Evolutionary conservation across 805 yeast species (phyloP), one percentile per base, ranked within the genome.

Genomic region (Candida adriatica): DNA sequence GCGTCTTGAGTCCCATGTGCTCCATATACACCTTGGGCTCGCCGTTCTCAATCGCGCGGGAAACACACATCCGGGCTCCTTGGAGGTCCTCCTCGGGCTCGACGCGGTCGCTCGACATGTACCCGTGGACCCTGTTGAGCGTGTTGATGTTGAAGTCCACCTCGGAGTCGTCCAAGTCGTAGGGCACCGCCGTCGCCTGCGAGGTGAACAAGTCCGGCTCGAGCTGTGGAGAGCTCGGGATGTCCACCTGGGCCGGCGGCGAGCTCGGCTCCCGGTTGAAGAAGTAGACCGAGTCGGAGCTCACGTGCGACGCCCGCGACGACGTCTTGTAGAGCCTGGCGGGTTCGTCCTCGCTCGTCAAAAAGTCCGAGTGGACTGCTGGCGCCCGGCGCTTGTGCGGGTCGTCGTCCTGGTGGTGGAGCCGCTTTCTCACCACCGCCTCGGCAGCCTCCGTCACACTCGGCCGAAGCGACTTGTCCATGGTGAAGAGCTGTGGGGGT

Each of bases 41-140:
- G 6, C 64, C 62, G 26, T 68, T 62, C 39, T 73, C 80, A 38
- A 76, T 71, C 3, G 70, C 57, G 4, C 55, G 49, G 9, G 66
- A 53, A 11, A 75, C 63, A 4, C 61, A 49, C 4, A 59, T 58
- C 13, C 68, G 43, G 0, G 76, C 76, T 5, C 25, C 28, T 8
- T 35, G 30, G 2, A 22, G 36, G 17, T 26, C 14, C 13, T 43
- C 49, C 19, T 44, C 49, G 3, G 45, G 48, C 2, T 29, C 26
- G 5, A 41, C 18, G 10, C 24, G 31, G 34, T 50, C 55, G 16
- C 47, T 40, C 5, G 48, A 45, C 6, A 47, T 29, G 30, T 50
- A 50, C 0, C 51, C 51, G 13, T 39, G 45, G 8, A 48, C 38
- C 16, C 35, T 31, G 18, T 50, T 50, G 13, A 43, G 37, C 1